These are phyloP conservation scores for Xanthoconium stramineum DNA, from an alignment of 768 basidiomycete genomes.

Conservation along the genomic window DNA sequence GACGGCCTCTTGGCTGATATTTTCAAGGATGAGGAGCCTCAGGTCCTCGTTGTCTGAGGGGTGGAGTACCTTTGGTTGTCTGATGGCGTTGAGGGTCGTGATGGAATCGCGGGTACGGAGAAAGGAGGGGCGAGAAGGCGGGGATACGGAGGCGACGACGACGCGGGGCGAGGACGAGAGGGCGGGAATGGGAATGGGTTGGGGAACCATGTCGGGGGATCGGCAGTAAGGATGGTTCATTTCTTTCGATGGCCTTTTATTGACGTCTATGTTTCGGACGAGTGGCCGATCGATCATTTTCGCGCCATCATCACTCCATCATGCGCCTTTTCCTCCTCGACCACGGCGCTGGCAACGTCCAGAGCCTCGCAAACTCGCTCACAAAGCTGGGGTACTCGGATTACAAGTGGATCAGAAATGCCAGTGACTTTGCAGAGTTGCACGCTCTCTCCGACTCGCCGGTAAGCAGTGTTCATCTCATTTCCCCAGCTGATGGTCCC, in stretches of 20 bases:
- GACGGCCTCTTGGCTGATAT: constrained; percentile 91
- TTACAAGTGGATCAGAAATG: constrained; percentile 84
- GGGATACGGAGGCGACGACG: constrained; percentile 55
- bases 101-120: constrained; percentile 37
- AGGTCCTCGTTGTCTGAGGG: constrained; percentile 81
- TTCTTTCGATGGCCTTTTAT: not conserved
- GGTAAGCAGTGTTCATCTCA: constrained; percentile 49
- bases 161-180: constrained; percentile 25
- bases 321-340: constrained; percentile 86
- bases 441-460: constrained; percentile 37
- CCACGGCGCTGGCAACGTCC: constrained; percentile 95
- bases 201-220: constrained; percentile 39
- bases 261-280: not conserved
- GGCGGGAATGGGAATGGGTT: constrained; percentile 44
- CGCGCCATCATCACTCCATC: not conserved
- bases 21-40: constrained; percentile 85
- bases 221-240: constrained; percentile 3
- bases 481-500: constrained; percentile 8
- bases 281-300: not conserved
- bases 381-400: constrained; percentile 70
- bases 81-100: constrained; percentile 36
- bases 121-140: constrained; percentile 37
- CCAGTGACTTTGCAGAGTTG: constrained; percentile 72
- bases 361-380: constrained; percentile 91
- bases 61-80: constrained; percentile 70